phyloP scores from a whole-genome alignment of 2,329 filamentous ascomycete species.

The Nemania serpens region DNA sequence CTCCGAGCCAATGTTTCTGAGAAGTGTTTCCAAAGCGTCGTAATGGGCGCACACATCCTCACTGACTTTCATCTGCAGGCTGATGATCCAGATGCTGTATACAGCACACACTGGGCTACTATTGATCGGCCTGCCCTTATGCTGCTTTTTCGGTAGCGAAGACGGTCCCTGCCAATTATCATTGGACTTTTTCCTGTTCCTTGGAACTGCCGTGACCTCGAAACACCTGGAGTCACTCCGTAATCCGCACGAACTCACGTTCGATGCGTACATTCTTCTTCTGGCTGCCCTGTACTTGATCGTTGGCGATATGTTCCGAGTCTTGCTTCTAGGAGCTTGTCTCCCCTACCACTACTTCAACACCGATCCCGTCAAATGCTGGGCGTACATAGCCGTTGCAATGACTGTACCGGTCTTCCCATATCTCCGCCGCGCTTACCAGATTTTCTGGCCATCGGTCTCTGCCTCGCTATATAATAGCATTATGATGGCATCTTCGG shows the following conservation, averaged over 20 bases:
- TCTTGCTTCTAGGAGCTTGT: conserved; percentile 11
- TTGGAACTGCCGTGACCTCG: background rate
- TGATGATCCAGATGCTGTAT: conserved; percentile 17
- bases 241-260: background rate
- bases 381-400: conserved; percentile 1
- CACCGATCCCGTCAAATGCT: background rate
- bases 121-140: background rate
- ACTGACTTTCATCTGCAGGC: conserved; percentile 7
- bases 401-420: background rate
- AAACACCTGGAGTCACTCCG: background rate
- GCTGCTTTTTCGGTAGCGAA: conserved; percentile 1
- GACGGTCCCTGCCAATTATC: background rate
- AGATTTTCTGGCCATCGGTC: background rate
- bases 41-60: background rate
- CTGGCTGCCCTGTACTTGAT: background rate
- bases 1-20: too few relatives aligned
- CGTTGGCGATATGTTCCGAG: conserved; percentile 1
- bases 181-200: background rate
- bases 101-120: background rate
- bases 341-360: conserved; percentile 16
- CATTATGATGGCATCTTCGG: background rate
- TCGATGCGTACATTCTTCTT: conserved; percentile 6
- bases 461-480: background rate
- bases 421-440: background rate
- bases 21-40: too few relatives aligned